Evolutionary conservation across 495 filamentous ascomycete genomes (phyloP).

Genomic region (Xylaria flabelliformis): DNA sequence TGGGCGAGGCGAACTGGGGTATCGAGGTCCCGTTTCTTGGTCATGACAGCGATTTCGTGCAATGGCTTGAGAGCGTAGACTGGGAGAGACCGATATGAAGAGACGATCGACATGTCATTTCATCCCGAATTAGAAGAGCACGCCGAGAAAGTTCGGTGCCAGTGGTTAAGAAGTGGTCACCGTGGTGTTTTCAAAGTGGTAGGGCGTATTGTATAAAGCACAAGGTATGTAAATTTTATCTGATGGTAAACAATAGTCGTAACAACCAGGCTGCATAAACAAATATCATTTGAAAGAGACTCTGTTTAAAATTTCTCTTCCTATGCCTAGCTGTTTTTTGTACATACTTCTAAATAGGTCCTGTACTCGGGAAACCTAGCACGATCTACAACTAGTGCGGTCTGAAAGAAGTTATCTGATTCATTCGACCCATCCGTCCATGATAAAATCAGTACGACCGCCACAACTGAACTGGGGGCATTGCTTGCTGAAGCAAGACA

Average conservation of each 20-base stretch:
- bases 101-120: neutral
- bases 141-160: neutral
- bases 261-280: no score
- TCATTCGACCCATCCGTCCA: no score
- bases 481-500: no score
- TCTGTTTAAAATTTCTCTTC: no score
- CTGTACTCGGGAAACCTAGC: no score
- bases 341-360: no score
- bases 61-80: conserved; percentile 44
- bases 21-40: conserved; percentile 40
- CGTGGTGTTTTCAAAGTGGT: neutral
- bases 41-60: conserved; percentile 43
- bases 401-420: no score
- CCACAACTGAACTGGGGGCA: no score
- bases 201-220: neutral
- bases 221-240: neutral
- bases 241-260: neutral
- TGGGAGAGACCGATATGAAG: conserved; percentile 35
- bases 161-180: neutral
- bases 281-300: no score
- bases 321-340: no score
- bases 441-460: no score
- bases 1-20: conserved; percentile 35
- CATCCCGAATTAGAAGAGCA: neutral
- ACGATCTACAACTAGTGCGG: no score